Conservation (phyloP, 805 yeast species). For the Suhomyces vadensis region DNA sequence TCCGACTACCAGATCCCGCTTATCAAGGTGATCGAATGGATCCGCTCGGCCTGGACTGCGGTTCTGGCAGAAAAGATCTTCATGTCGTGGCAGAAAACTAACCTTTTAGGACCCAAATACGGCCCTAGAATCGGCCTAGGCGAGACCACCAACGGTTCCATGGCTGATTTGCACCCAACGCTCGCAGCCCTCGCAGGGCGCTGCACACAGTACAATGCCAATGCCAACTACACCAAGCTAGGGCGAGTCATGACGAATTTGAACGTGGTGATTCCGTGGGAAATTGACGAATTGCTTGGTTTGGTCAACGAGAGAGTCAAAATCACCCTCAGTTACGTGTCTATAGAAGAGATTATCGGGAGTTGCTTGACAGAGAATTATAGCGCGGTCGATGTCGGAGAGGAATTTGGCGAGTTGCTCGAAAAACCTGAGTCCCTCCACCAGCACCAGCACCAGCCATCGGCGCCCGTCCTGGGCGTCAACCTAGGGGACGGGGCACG, state of each 20-base stretch:
- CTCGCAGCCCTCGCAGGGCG: conserved; percentile 14
- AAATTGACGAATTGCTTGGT: conserved; percentile 53
- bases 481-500: too few species aligned
- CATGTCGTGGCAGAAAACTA: conserved; percentile 37
- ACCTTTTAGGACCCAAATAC: conserved; percentile 27
- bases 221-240: conserved; percentile 43
- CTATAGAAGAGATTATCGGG: conserved; percentile 61
- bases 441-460: too few species aligned
- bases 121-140: neutral
- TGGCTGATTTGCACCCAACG: neutral
- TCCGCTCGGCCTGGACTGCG: conserved; percentile 57
- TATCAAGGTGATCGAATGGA: conserved; percentile 58
- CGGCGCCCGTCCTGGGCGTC: too few species aligned
- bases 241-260: conserved; percentile 45
- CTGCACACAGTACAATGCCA: conserved; percentile 17
- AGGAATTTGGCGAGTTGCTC: neutral
- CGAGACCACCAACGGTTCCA: neutral
- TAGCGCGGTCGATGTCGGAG: neutral
- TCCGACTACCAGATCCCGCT: conserved; percentile 49
- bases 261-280: conserved; percentile 60
- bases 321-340: conserved; percentile 48
- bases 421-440: neutral
- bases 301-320: conserved; percentile 46
- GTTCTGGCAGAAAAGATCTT: conserved; percentile 33
- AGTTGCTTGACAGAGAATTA: conserved; percentile 53